phyloP scores from a whole-genome alignment of 805 yeast genomes.

The Schizosaccharomyces lindneri region DNA sequence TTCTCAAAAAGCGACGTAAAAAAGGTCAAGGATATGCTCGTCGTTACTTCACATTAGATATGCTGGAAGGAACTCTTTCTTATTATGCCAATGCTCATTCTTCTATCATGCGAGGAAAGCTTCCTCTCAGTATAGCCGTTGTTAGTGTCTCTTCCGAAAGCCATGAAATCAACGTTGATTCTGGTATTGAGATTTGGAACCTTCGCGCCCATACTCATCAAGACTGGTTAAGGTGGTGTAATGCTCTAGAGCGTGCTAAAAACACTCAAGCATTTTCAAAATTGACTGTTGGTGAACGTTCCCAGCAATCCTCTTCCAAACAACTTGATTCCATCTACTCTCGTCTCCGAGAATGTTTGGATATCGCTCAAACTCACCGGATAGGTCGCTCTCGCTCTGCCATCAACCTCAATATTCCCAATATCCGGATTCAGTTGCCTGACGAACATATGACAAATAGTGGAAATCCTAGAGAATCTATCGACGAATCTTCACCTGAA shows the following conservation, averaged over 20 bases:
- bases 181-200: conserved; percentile 88
- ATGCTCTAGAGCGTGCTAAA: conserved; percentile 19
- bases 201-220: conserved; percentile 38
- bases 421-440: neutral
- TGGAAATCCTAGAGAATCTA: neutral
- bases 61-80: conserved; percentile 57
- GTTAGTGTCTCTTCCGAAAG: conserved; percentile 51
- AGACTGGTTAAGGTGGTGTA: conserved; percentile 63
- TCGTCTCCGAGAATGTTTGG: neutral
- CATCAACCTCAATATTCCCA: neutral
- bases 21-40: conserved; percentile 67
- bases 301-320: neutral
- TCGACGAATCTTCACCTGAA: neutral
- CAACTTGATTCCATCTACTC: neutral
- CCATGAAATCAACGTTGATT: conserved; percentile 55
- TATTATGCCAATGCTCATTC: conserved; percentile 53
- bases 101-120: conserved; percentile 62
- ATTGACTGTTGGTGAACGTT: neutral
- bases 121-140: conserved; percentile 65
- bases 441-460: neutral
- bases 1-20: conserved; percentile 61
- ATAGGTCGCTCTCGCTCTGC: neutral
- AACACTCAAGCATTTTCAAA: neutral
- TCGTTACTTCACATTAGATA: conserved; percentile 62
- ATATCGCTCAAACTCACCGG: neutral